Evolutionary conservation across 768 basidiomycete genomes (phyloP).

Genomic region (Tylopilus balloui): DNA sequence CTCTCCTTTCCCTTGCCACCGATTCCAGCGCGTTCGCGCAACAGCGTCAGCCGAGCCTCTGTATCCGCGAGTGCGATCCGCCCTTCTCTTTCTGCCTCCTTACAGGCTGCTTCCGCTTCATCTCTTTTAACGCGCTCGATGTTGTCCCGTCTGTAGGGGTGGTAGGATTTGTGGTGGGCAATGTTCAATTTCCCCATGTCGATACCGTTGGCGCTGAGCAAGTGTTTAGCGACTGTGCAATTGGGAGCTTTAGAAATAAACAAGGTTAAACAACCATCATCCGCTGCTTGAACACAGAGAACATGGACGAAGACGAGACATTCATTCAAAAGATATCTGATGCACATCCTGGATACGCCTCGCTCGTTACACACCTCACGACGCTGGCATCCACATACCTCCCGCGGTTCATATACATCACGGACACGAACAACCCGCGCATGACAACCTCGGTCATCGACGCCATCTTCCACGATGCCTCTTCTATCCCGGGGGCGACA

Average conservation of each 20-base stretch:
- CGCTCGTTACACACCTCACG: conserved; percentile 23
- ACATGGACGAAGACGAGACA: conserved; percentile 18
- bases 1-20: conserved; percentile 35
- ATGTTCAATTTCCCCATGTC: conserved; percentile 53
- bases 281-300: neutral
- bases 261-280: conserved; percentile 9
- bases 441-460: conserved; percentile 39
- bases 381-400: conserved; percentile 36
- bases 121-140: conserved; percentile 75
- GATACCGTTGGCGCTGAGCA: neutral
- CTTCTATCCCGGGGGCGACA: conserved; percentile 12
- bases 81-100: conserved; percentile 68
- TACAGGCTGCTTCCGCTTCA: conserved; percentile 70
- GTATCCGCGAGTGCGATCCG: conserved; percentile 73
- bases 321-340: conserved; percentile 5
- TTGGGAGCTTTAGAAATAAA: conserved; percentile 15
- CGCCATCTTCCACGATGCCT: conserved; percentile 10
- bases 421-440: conserved; percentile 49
- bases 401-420: conserved; percentile 66
- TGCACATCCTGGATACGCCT: conserved; percentile 23
- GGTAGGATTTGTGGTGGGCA: conserved; percentile 89
- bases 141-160: conserved; percentile 81
- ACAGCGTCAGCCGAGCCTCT: conserved; percentile 66
- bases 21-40: conserved; percentile 58
- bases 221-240: neutral